phyloP scores from a whole-genome alignment of 2,329 filamentous ascomycete genomes.

The Pseudogymnoascus sp. region DNA sequence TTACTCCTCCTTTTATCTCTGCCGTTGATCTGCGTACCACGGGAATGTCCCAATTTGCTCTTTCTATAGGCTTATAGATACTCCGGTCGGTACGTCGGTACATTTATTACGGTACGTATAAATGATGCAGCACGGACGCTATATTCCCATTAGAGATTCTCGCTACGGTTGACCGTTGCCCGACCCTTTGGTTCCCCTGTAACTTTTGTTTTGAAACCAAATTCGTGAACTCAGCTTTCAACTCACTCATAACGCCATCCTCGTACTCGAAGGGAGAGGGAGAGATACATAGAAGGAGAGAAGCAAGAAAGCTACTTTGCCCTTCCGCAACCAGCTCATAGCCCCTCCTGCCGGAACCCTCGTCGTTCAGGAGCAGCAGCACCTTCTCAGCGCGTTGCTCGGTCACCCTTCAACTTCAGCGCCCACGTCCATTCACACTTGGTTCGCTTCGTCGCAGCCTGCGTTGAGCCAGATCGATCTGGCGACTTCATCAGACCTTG shows the following conservation, averaged over 20 bases:
- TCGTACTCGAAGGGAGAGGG: constrained; percentile 6
- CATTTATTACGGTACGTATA: neutral
- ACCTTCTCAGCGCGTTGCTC: constrained; percentile 5
- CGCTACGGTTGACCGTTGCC: constrained; percentile 6
- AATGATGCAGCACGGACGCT: constrained; percentile 1
- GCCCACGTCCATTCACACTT: neutral
- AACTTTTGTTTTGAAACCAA: constrained; percentile 10
- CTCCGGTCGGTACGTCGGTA: neutral
- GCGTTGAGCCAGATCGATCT: constrained; percentile 3
- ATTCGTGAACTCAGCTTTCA: constrained; percentile 2
- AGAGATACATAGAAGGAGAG: neutral
- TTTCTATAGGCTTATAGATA: neutral
- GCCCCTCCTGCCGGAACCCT: neutral
- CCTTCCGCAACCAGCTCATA: neutral
- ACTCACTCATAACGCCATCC: neutral
- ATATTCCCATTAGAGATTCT: constrained; percentile 3
- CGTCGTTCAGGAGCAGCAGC: neutral
- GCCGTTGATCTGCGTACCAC: neutral
- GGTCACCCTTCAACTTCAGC: neutral
- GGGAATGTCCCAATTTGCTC: neutral
- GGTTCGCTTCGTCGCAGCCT: constrained; percentile 2
- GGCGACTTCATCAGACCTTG: neutral
- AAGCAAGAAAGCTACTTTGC: neutral
- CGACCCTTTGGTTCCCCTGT: constrained; percentile 10
- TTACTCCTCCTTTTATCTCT: neutral